Conservation (phyloP, 345 rosid genomes). For the Combretum micranthum region DNA sequence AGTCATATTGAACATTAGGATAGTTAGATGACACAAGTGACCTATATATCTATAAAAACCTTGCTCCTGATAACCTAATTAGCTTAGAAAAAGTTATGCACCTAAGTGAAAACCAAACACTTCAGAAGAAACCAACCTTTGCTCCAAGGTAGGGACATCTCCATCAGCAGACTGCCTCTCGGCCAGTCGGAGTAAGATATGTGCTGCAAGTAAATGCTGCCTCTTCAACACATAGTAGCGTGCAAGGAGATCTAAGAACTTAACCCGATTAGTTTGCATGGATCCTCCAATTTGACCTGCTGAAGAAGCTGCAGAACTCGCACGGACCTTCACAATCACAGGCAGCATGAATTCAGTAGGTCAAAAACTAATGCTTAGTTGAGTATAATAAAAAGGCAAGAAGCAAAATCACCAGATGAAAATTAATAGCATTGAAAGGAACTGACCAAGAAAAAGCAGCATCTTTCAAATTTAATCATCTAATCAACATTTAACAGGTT, state of each 20-base stretch:
- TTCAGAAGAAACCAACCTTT: constrained; percentile 39
- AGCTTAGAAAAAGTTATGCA: no score
- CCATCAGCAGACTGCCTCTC: constrained; percentile 72
- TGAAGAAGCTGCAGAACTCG: constrained; percentile 41
- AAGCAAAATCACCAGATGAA: no score
- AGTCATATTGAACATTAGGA: no score
- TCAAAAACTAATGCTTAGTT: not conserved
- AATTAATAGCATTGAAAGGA: no score
- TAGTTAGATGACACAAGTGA: no score
- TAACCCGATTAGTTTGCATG: constrained; percentile 56
- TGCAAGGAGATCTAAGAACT: constrained; percentile 83
- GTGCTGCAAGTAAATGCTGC: constrained; percentile 95
- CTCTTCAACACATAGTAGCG: constrained; percentile 87
- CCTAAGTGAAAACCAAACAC: constrained; percentile 3
- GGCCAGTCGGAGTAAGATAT: constrained; percentile 81
- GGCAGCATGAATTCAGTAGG: constrained; percentile 6
- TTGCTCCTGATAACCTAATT: no score
- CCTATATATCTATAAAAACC: no score
- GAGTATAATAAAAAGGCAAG: not conserved
- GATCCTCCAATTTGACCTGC: constrained; percentile 50
- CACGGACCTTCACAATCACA: constrained; percentile 40
- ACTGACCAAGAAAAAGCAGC: no score
- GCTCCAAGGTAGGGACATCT: constrained; percentile 65
- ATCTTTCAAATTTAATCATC: no score
- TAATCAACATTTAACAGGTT: no score